Evolutionary conservation across 805 yeast species (phyloP), one percentile per base, ranked within the genome.

Genomic region (Yamadazyma akitaensis): DNA sequence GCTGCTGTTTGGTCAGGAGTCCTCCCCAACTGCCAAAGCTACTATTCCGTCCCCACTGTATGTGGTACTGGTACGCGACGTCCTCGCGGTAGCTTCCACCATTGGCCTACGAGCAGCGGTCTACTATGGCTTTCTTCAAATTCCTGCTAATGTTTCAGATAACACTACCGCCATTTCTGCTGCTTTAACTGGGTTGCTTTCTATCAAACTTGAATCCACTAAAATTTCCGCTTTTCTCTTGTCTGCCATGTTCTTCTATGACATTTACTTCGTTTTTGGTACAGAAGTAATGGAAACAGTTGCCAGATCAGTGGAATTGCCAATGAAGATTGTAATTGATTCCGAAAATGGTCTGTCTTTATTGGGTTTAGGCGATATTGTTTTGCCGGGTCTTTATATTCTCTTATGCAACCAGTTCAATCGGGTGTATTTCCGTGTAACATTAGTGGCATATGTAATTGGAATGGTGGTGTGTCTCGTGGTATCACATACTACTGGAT

Each of bases 281-380:
- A 73, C 86, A 0, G 71, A 75, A 30, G 68, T 81, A 5, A 84
- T 84, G 90, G 67, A 73, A 33, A 69, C 79, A 1, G 89, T 83
- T 16, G 89, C 88, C 6, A 70, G 73, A 2, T 57, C 59, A 6
- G 53, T 83, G 18, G 77, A 79, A 3, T 65, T 78, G n/a, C 89
- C 89, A 0, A 67, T 74, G 39, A 79, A 77, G 51, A 47, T 79
- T 21, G 48, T 68, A 6, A 58, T 80, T 16, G 85, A 85, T 12
- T 43, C 37, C 16, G 43, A n/a, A 16, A 44, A 41, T 17, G 18
- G 18, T 14, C 67, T 50, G 64, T 76, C 5, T 58, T 36, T 82
- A 42, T 61, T 84, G 9, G 90, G 89, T 1, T 63, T 83, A 5
- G 89, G 89, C 5, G 90, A 84, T 58, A 73, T 85, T 43, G 79